Evolutionary conservation across 129 eudicot genomes (phyloP).

Genomic region (Helianthus tuberosus): DNA sequence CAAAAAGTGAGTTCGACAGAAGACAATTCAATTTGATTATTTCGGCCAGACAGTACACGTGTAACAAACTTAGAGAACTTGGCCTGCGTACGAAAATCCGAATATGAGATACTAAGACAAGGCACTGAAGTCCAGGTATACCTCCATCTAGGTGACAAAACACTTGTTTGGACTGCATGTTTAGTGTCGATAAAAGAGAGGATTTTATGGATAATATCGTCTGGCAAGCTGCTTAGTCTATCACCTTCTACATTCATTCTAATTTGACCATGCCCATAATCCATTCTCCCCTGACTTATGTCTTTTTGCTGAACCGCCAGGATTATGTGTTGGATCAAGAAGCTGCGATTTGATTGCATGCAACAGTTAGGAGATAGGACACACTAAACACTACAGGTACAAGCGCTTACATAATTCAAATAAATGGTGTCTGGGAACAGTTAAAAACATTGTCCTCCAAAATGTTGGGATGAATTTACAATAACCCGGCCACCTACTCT

Average conservation of each 20-base stretch:
- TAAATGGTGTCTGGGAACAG: too few relatives aligned
- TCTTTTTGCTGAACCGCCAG: too few relatives aligned
- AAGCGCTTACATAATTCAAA: background rate
- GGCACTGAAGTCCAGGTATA: background rate
- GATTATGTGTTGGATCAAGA: too few relatives aligned
- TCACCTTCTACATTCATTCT: slow-evolving; percentile 1
- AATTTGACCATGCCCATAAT: background rate
- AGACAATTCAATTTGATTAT: background rate
- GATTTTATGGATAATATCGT: slow-evolving; percentile 20
- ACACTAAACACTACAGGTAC: background rate
- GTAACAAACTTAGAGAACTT: background rate
- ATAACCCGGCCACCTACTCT: too few relatives aligned
- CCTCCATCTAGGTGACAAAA: slow-evolving; percentile 10
- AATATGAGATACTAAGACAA: background rate
- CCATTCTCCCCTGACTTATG: background rate
- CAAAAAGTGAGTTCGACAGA: background rate
- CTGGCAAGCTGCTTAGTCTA: slow-evolving; percentile 27
- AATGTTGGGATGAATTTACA: too few relatives aligned
- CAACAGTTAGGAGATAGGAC: background rate
- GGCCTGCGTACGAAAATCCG: background rate
- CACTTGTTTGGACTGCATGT: background rate
- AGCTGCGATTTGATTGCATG: background rate
- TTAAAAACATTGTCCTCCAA: too few relatives aligned
- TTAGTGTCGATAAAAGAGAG: slow-evolving; percentile 7
- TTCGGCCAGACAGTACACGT: background rate